Evolutionary conservation across 2,329 filamentous ascomycete species (phyloP), one percentile per base, ranked within the genome.

Genomic region (Parastagonospora avenae): DNA sequence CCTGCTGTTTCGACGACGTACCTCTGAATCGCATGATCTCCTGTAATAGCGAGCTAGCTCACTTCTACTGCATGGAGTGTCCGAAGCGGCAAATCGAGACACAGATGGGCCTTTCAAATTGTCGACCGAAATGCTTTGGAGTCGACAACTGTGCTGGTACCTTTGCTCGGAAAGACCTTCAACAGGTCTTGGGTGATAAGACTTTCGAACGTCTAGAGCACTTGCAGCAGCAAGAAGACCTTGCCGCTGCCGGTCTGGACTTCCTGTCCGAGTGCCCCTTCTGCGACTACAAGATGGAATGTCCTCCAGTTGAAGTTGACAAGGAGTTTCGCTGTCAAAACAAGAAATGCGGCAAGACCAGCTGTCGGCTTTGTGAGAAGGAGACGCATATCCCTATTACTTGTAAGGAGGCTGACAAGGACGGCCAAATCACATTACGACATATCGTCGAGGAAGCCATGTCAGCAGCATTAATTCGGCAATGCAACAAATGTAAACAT

Each of bases 361-460:
- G 74, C 63, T 80, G 77, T 51, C 73, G 76, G 8, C 77, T 87
- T 2, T 96, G 91, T 73, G 81, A 83, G 29, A 75, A 79, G 43
- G 80, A 85, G 40, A 87, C 87, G 0, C 91, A 96, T 63, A 79
- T 91, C 9, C 90, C 91, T 0, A 80, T 84, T 54, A 86, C 81
- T 0, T 96, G 91, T 61, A 81, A 85, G 30, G 88, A 94, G 65
- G 64, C 63, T 28, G 81, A 79, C 32, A 81, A 81, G 35, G 85
- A 90, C 2, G 80, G 80, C 33, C 84, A 85, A 1, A 67, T 86
- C 7, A 80, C 81, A 4, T 78, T 83, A 14, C 84, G 89, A 12
- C 88, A 88, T 56, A 72, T 79, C 3, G 84, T 95, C 28, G 91
- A 96, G 70, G 91, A 96, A 69, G 91, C 90, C 15, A 93, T 92